Base-by-base conservation (phyloP, 352 stramenopile species). In the Pythium biforme region DNA sequence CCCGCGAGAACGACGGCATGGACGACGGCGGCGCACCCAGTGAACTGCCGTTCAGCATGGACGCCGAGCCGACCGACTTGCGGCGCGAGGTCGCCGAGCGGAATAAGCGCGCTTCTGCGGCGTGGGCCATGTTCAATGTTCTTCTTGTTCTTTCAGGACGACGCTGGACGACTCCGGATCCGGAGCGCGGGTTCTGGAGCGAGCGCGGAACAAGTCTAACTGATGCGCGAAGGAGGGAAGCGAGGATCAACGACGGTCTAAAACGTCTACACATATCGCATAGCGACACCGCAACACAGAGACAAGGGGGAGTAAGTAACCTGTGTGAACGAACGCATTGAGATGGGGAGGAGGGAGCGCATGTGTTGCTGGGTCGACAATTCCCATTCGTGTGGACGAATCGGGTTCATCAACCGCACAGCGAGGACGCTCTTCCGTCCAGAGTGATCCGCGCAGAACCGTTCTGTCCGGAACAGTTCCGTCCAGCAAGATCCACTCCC, bases 21-120 rank as follows among this genome's bases (percentile, higher is more conserved):
- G 62, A 69, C 39, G 55, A 59, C 39, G 55, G 62, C 40, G 54
- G 39, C 14, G 48, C 22, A 17, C 48, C 62, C 3, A 69, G 26
- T 9, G 34, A 40, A 19, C 22, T 48, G 51, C 25, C 12, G 43
- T 47, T 33, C 14, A 62, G 47, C 66, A 68, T 68, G 25, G 66
- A 37, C 26, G 59, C 55, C 23, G 47, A 59, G 51, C 66, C 66
- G 3, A 68, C 59, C 34, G 66, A 73, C 45, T 73, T 73, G 55
- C 66, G 66, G 19, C 66, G 66, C 41, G 50, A 55, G 3, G 41
- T 41, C 15, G 41, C 55, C 55, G 59, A 62, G 34, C 66, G 66
- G 37, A 60, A 63, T 53, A 72, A 64, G 40, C 65, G 65, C 20
- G 65, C 25, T 33, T 72, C 65, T 1, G 59, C 25, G 23, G 64